Conservation (phyloP, 208 protist species). For the Crithidia fasciculata region DNA sequence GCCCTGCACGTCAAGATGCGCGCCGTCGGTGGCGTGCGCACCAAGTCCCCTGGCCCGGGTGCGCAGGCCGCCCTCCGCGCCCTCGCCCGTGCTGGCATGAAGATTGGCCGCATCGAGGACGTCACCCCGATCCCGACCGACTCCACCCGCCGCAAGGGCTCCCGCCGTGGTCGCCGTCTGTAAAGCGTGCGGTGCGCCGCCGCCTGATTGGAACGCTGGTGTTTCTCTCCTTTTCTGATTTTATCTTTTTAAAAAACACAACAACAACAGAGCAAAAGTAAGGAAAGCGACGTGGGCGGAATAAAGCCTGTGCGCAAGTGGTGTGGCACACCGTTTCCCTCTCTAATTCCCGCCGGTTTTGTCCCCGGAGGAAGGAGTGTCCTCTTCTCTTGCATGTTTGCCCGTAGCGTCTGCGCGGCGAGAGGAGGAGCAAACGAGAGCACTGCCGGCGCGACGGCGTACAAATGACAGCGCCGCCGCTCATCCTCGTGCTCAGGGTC, state of each 20-base stretch:
- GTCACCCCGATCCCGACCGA: conserved; percentile 99
- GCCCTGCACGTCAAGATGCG: conserved; percentile 99
- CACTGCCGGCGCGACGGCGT: too few relatives aligned
- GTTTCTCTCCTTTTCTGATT: conserved; percentile 43
- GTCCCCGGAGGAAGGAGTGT: too few relatives aligned
- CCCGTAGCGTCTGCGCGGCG: too few relatives aligned
- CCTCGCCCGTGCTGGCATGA: conserved; percentile 98
- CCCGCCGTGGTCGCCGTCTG: conserved; percentile 95
- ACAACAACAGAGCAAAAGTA: conserved; percentile 31
- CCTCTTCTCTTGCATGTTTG: too few relatives aligned
- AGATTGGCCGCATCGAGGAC: conserved; percentile 99
- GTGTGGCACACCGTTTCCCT: too few relatives aligned
- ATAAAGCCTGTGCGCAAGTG: conserved; percentile 6
- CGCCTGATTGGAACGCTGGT: conserved; percentile 12
- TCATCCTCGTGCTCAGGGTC: too few relatives aligned
- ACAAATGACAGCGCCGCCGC: too few relatives aligned
- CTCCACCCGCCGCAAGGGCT: conserved; percentile 98
- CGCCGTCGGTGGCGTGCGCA: conserved; percentile 98
- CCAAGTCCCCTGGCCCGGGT: conserved; percentile 99
- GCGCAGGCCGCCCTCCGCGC: conserved; percentile 99
- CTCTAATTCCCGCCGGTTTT: too few relatives aligned
- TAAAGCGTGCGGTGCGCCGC: not conserved
- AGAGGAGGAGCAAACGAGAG: too few relatives aligned
- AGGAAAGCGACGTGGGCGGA: not conserved
- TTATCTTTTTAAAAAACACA: conserved; percentile 64